Evolutionary conservation across 805 yeast genomes (phyloP).

Genomic region (Metschnikowia kofuensis): DNA sequence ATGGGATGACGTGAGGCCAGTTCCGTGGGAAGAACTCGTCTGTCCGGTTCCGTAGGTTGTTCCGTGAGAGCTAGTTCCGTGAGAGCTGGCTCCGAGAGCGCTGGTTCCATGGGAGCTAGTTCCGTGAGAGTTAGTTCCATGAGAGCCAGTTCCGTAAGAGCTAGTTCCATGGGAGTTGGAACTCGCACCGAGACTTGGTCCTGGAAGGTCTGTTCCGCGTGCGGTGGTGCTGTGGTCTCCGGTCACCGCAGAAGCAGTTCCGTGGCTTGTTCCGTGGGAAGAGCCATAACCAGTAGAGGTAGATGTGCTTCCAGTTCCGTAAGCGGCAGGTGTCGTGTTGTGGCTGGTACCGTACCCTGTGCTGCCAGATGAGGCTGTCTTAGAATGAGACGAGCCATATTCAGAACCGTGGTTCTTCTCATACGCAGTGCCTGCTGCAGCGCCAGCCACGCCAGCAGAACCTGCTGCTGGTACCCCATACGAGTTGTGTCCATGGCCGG

Average conservation of each 20-base stretch:
- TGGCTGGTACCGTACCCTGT: not conserved
- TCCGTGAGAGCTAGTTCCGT: not conserved
- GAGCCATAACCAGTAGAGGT: constrained; percentile 1
- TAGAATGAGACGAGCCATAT: constrained; percentile 1
- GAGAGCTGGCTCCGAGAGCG: constrained; percentile 1
- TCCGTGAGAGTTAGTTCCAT: not conserved
- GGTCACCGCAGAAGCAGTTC: not conserved
- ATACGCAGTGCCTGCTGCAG: constrained; percentile 15
- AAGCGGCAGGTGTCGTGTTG: not conserved
- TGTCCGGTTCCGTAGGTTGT: not conserved
- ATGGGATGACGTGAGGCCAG: no score
- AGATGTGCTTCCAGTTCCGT: not conserved
- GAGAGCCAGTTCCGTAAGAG: not conserved
- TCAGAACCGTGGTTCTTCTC: constrained; percentile 6
- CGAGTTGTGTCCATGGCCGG: constrained; percentile 6
- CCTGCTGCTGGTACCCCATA: constrained; percentile 15
- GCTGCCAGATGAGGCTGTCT: not conserved
- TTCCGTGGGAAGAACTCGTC: no score
- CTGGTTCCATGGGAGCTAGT: not conserved
- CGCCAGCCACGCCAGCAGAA: constrained; percentile 12
- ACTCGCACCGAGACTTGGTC: not conserved
- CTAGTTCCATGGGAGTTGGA: not conserved
- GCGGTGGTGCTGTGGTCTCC: constrained; percentile 2
- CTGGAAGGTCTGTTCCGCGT: constrained; percentile 1
- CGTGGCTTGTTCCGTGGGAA: constrained; percentile 1